Percentiles rank a stretch among this genome's conserved stretches.
Evolutionary conservation across 441 rosid genomes (phyloP).

Genomic region (Francoa sonchifolia): DNA sequence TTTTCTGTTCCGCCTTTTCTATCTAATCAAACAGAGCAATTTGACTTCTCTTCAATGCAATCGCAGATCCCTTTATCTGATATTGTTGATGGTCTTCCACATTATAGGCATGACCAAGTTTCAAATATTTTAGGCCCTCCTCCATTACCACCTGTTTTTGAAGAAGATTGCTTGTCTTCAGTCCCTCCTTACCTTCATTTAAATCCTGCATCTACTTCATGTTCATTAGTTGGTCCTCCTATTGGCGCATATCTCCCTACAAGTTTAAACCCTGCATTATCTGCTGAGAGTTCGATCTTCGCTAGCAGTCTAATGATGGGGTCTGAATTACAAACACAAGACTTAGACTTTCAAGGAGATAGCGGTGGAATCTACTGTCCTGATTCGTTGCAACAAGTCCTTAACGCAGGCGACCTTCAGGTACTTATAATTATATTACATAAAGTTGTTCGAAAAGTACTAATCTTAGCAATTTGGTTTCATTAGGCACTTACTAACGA

Average conservation of each 20-base stretch:
- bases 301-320: slow-evolving; percentile 28
- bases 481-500: slow-evolving; percentile 35
- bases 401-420: slow-evolving; percentile 49
- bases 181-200: slow-evolving; percentile 52
- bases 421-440: slow-evolving; percentile 16
- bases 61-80: slow-evolving; percentile 29
- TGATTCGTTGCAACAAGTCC: slow-evolving; percentile 30
- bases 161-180: slow-evolving; percentile 70
- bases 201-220: slow-evolving; percentile 54
- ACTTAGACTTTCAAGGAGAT: slow-evolving; percentile 55
- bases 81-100: slow-evolving; percentile 16
- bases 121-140: no score
- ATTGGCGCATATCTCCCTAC: slow-evolving; percentile 34
- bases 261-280: slow-evolving; percentile 28
- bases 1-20: slow-evolving; percentile 37
- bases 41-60: slow-evolving; percentile 46
- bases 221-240: slow-evolving; percentile 34
- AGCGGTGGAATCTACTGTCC: slow-evolving; percentile 46
- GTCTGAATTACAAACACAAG: slow-evolving; percentile 37
- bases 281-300: slow-evolving; percentile 40
- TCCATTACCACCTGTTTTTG: slow-evolving; percentile 37
- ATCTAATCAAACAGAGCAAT: slow-evolving; percentile 30
- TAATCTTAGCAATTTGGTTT: slow-evolving; percentile 1
- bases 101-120: no score
- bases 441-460: no score